phyloP scores from a whole-genome alignment of 2,329 filamentous ascomycete genomes.

The Aspergillus terreus region DNA sequence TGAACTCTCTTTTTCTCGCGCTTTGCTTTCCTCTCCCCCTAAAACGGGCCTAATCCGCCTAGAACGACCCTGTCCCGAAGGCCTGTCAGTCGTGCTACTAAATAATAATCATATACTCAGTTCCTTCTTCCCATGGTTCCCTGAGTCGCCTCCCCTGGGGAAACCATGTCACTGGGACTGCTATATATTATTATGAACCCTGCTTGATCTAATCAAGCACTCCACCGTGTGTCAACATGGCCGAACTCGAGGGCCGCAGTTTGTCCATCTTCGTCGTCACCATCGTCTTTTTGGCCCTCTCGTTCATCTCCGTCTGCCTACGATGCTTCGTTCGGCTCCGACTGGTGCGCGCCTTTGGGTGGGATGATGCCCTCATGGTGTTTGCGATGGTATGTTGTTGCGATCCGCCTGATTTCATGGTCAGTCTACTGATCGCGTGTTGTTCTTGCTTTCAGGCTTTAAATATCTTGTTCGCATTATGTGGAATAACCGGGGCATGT shows the following conservation, averaged over 20 bases:
- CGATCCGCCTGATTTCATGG: not conserved
- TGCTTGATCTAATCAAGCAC: conserved; percentile 4
- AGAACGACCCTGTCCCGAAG: not conserved
- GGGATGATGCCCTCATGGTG: conserved; percentile 37
- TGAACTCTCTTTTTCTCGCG: not conserved
- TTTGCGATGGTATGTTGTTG: conserved; percentile 30
- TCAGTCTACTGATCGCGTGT: not conserved
- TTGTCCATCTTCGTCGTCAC: conserved; percentile 31
- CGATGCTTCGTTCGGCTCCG: conserved; percentile 35
- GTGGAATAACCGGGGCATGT: conserved; percentile 31
- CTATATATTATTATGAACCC: conserved; percentile 10
- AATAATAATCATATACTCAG: not conserved
- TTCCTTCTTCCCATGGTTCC: conserved; percentile 1
- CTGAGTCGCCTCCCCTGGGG: conserved; percentile 2
- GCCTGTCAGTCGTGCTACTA: not conserved
- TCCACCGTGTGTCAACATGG: conserved; percentile 21
- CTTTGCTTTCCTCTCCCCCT: not conserved
- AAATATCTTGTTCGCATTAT: conserved; percentile 34
- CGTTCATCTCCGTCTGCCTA: conserved; percentile 30
- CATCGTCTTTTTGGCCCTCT: conserved; percentile 28
- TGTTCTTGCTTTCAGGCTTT: conserved; percentile 17
- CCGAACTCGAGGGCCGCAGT: conserved; percentile 30
- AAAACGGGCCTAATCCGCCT: conserved; percentile 2
- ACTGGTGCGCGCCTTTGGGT: conserved; percentile 34
- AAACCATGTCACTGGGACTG: conserved; percentile 5